These are phyloP conservation scores for Schizochytrium sp. DNA, from an alignment of 108 stramenopile genomes.

Conservation along the genomic window DNA sequence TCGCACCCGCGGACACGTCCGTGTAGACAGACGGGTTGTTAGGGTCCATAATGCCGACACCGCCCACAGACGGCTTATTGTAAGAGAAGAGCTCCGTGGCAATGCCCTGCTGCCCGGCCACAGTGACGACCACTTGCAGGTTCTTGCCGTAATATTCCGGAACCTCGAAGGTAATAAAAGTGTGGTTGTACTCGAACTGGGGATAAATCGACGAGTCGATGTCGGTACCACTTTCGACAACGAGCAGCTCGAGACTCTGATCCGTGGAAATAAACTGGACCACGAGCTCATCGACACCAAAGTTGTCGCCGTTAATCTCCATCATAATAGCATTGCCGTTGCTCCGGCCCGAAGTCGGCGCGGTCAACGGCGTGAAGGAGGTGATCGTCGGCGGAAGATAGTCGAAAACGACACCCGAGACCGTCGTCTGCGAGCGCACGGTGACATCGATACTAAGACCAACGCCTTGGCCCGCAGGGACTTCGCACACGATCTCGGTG, in stretches of 20 bases:
- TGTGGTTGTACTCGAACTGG: background rate
- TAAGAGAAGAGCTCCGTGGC: background rate
- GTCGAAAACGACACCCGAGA: background rate
- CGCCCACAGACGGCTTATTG: background rate
- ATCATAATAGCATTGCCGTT: background rate
- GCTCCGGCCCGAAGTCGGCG: background rate
- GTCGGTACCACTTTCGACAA: background rate
- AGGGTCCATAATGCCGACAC: background rate
- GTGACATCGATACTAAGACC: background rate
- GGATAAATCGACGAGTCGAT: background rate
- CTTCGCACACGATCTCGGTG: background rate
- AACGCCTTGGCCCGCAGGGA: slow-evolving; percentile 20
- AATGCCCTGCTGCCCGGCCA: background rate
- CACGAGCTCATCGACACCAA: background rate
- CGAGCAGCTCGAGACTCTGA: background rate
- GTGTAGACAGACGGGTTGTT: background rate
- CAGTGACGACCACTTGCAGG: background rate
- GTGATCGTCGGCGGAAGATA: slow-evolving; percentile 6
- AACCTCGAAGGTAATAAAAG: background rate
- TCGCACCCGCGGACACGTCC: background rate
- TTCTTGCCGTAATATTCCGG: background rate
- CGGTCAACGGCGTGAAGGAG: background rate
- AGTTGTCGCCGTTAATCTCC: background rate
- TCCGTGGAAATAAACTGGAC: background rate
- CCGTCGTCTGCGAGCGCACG: background rate